phyloP scores from a whole-genome alignment of 768 basidiomycete genomes.

The Suillus cothurnatus region DNA sequence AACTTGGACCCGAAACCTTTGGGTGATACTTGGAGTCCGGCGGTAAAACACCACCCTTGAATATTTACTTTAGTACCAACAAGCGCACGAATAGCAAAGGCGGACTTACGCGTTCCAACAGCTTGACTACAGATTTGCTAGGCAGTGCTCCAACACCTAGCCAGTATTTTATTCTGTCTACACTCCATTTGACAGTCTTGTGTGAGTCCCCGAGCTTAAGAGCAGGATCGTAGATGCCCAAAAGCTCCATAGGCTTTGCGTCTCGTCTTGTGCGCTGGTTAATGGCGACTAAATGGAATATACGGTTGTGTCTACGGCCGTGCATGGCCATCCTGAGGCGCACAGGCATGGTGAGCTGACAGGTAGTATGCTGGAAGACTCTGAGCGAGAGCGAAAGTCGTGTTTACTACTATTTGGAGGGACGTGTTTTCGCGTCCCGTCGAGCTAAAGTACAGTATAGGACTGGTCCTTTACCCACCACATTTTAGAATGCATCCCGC shows the following conservation, averaged over 20 bases:
- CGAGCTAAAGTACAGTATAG: neutral
- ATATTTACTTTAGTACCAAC: conserved; percentile 11
- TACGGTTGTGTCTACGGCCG: conserved; percentile 70
- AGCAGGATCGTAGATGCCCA: conserved; percentile 84
- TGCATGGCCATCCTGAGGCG: conserved; percentile 86
- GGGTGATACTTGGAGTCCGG: conserved; percentile 59
- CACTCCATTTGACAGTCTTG: conserved; percentile 89
- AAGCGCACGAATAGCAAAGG: neutral
- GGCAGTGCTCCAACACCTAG: conserved; percentile 83
- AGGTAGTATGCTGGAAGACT: conserved; percentile 2
- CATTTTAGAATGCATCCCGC: too few relatives aligned
- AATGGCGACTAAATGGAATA: conserved; percentile 86
- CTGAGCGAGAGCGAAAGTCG: conserved; percentile 3
- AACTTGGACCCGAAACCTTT: conserved; percentile 30
- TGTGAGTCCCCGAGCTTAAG: conserved; percentile 48
- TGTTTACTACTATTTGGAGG: conserved; percentile 30
- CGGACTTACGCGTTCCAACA: conserved; percentile 70
- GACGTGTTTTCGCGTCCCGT: neutral
- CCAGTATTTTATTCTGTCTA: conserved; percentile 90
- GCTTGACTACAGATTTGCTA: conserved; percentile 69
- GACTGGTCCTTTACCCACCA: too few relatives aligned
- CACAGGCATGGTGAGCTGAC: conserved; percentile 65
- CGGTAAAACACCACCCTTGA: conserved; percentile 63
- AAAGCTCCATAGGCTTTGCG: conserved; percentile 82
- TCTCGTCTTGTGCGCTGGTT: conserved; percentile 72